phyloP scores from a whole-genome alignment of 1,139 yeast species.

The Tardiomyces blankii region DNA sequence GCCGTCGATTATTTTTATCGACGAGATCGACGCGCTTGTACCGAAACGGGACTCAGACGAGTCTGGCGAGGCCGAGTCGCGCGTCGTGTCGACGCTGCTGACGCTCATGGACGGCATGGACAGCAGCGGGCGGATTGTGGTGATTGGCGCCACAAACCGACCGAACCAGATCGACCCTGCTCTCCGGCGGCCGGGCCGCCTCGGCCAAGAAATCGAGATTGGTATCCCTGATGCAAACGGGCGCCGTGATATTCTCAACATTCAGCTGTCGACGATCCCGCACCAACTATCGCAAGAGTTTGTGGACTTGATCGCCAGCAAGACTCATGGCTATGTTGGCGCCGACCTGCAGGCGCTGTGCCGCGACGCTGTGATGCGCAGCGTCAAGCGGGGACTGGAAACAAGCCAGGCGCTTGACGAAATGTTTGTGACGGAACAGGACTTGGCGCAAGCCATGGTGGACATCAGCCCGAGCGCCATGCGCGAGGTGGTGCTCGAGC shows the following conservation, averaged over 20 bases:
- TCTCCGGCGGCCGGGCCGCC: conserved; percentile 82
- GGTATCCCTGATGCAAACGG: conserved; percentile 97
- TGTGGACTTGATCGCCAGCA: conserved; percentile 48
- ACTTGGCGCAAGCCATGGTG: conserved; percentile 55
- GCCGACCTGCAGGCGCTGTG: conserved; percentile 86
- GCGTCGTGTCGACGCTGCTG: conserved; percentile 80
- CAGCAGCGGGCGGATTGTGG: conserved; percentile 55
- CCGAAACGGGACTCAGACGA: conserved; percentile 78
- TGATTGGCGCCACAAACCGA: conserved; percentile 75
- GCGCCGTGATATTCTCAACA: conserved; percentile 67
- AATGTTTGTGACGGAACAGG: conserved; percentile 34
- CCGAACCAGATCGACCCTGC: conserved; percentile 80
- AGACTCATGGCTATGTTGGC: conserved; percentile 95
- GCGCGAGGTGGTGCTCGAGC: conserved; percentile 89
- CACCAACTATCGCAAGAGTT: conserved; percentile 43
- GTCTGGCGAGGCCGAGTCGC: conserved; percentile 76
- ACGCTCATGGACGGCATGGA: conserved; percentile 89
- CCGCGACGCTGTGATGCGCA: conserved; percentile 78
- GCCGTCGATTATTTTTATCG: conserved; percentile 80
- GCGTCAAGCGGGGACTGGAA: conserved; percentile 53
- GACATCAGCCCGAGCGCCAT: conserved; percentile 92
- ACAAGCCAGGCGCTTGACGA: conserved; percentile 26
- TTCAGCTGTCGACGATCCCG: conserved; percentile 59
- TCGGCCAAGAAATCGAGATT: conserved; percentile 91
- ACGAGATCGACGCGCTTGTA: conserved; percentile 85